Base-by-base conservation (phyloP, 2,329 filamentous ascomycete species). In the Fusarium pilosicola region DNA sequence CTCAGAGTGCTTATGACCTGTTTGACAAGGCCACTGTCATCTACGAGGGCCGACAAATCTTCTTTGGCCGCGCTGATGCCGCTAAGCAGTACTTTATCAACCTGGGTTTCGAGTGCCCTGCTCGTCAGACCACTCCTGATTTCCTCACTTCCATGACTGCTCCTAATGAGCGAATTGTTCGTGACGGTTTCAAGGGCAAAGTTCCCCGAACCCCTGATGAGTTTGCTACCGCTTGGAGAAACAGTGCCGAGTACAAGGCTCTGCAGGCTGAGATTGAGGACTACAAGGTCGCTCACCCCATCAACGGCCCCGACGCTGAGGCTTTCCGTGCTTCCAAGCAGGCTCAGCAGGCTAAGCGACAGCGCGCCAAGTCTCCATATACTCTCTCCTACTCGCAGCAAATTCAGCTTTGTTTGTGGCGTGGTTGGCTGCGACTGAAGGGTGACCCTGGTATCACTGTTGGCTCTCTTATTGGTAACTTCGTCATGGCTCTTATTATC, bases 311-410 rank as follows among this genome's bases (percentile, higher is more conserved):
- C n/a, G 88, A 90, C 61, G 88, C 88, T 22, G 83, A 86, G 68
- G 85, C 82, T 20, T 90, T 90, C 85, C 88, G 88, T 70, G 85
- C 84, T n/a, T 85, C 84, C 63, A 87, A 84, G 81, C 81, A 84
- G 58, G 84, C 84, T 20, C 87, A 89, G 80, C 88, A 90, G 79
- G 87, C 89, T 73, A 88, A 85, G 78, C 78, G 83, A 34, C 87
- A 88, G 79, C 92, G 94, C 7, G 81, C 87, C 55, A 89, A 90
- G 80, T 97, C 94, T 3, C 94, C 95, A 1, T 97, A 92, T 81
- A 97, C 94, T 2, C 85, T 97, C 42, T 96, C 94, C 0, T 93
- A 92, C 74, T 57, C 68, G 8, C 91, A 95, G 81, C 95, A 98
- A 81, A 83, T 97, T 71, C 81, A 88, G 68, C 89, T 98, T 18